Percentiles rank a stretch among this genome's conserved stretches.
These are phyloP conservation scores for Bryoerythrophyllum caledonicum DNA, from an alignment of 225 moss, liverwort and hornwort genomes.

Conservation along the genomic window DNA sequence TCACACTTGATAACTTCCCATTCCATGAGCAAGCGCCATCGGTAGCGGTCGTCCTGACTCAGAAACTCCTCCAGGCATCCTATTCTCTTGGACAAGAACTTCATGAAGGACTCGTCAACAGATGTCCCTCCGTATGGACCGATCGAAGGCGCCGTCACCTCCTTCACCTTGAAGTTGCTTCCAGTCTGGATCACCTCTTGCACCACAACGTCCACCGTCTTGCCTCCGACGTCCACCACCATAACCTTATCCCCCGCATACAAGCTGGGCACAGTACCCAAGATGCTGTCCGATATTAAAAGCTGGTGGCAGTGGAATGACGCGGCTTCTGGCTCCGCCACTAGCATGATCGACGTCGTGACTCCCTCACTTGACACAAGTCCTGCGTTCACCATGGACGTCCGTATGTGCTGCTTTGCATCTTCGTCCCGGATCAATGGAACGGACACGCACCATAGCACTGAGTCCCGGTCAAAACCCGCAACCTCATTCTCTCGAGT, in stretches of 20 bases:
- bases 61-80: constrained; percentile 35
- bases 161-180: constrained; percentile 22
- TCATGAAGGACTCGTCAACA: constrained; percentile 39
- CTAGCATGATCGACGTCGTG: constrained; percentile 22
- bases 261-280: neutral
- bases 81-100: constrained; percentile 27
- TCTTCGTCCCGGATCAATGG: neutral
- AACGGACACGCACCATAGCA: constrained; percentile 48
- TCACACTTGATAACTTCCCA: constrained; percentile 36
- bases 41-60: neutral
- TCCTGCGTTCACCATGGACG: constrained; percentile 37
- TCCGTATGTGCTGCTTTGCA: constrained; percentile 16
- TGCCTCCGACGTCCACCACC: constrained; percentile 42
- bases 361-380: constrained; percentile 35
- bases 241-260: constrained; percentile 28
- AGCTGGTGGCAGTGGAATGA: constrained; percentile 44
- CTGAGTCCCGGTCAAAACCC: neutral
- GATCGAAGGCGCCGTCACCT: constrained; percentile 15
- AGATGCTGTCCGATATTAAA: neutral
- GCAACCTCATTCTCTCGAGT: neutral
- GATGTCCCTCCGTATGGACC: constrained; percentile 31
- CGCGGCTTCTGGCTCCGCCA: constrained; percentile 55
- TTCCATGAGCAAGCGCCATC: neutral
- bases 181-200: constrained; percentile 25
- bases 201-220: constrained; percentile 41